These are phyloP conservation scores for Apiotrichum laibachii DNA, from an alignment of 1,284 basidiomycete genomes.

Conservation along the genomic window DNA sequence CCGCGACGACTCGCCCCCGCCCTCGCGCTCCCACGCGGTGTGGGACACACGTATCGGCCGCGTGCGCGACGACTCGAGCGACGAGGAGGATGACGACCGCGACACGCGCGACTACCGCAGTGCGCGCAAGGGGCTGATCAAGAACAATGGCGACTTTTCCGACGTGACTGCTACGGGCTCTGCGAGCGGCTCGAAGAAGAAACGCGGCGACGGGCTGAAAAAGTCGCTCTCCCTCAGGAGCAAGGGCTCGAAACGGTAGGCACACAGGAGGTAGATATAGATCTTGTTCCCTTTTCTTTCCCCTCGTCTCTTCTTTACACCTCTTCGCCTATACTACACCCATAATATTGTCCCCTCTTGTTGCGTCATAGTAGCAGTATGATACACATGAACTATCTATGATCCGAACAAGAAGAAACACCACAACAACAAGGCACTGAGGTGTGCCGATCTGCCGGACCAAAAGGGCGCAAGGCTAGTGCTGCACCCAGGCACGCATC, in stretches of 20 bases:
- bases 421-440: too few species aligned
- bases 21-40: slow-evolving; percentile 3
- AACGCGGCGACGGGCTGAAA: not conserved
- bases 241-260: slow-evolving; percentile 5
- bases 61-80: slow-evolving; percentile 43
- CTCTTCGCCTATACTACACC: too few species aligned
- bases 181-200: slow-evolving; percentile 6
- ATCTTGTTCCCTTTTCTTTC: too few species aligned
- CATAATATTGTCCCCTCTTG: too few species aligned
- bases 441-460: too few species aligned
- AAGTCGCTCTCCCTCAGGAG: slow-evolving; percentile 15
- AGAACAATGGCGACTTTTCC: slow-evolving; percentile 6
- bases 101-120: slow-evolving; percentile 37
- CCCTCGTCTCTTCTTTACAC: too few species aligned
- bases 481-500: too few species aligned
- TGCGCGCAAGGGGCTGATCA: slow-evolving; percentile 24
- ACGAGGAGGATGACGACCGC: slow-evolving; percentile 37
- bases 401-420: too few species aligned
- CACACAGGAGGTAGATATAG: too few species aligned
- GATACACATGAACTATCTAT: too few species aligned
- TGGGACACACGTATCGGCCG: slow-evolving; percentile 47
- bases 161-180: not conserved
- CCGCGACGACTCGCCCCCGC: slow-evolving; percentile 12
- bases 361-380: too few species aligned
- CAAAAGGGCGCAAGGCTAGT: too few species aligned